Percentiles rank a stretch among this genome's conserved stretches.
Evolutionary conservation across 176 grass and related monocot genomes (phyloP).

Genomic region (Rhipidocladum racemiflorum): DNA sequence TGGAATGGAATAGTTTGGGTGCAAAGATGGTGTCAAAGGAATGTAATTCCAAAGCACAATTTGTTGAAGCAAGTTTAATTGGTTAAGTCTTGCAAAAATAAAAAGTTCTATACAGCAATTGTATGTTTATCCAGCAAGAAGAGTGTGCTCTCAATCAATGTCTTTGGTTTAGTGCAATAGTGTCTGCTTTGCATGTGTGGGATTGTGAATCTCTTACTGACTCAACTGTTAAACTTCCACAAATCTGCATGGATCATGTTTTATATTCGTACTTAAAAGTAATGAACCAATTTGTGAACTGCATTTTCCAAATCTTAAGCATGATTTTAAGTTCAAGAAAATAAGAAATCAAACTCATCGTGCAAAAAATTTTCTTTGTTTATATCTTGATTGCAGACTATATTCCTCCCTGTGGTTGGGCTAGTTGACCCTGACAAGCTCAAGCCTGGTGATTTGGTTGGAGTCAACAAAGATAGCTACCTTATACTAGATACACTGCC

Average conservation of each 20-base stretch:
- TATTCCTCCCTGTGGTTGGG: slow-evolving; percentile 89
- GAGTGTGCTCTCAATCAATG: not conserved
- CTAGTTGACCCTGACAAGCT: slow-evolving; percentile 91
- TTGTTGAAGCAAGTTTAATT: not conserved
- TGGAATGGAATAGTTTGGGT: not conserved
- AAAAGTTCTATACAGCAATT: not conserved
- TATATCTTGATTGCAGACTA: slow-evolving; percentile 47
- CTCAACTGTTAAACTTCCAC: not conserved
- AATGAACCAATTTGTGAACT: not conserved
- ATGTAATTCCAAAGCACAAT: not conserved
- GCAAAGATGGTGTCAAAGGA: not conserved
- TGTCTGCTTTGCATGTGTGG: not conserved
- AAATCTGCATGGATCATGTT: not conserved
- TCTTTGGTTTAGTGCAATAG: not conserved
- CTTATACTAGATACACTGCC: slow-evolving; percentile 91
- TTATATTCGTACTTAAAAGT: not conserved
- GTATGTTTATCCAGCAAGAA: not conserved
- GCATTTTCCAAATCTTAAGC: not conserved
- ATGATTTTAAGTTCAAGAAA: not conserved
- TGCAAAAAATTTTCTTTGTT: not conserved
- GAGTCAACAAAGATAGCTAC: slow-evolving; percentile 93
- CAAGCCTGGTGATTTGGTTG: slow-evolving; percentile 89
- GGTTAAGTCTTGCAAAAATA: not conserved
- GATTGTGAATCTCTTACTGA: not conserved
- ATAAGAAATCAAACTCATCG: not conserved